phyloP scores from a whole-genome alignment of 2,329 filamentous ascomycete species.

The Colletotrichum lindemuthianum region DNA sequence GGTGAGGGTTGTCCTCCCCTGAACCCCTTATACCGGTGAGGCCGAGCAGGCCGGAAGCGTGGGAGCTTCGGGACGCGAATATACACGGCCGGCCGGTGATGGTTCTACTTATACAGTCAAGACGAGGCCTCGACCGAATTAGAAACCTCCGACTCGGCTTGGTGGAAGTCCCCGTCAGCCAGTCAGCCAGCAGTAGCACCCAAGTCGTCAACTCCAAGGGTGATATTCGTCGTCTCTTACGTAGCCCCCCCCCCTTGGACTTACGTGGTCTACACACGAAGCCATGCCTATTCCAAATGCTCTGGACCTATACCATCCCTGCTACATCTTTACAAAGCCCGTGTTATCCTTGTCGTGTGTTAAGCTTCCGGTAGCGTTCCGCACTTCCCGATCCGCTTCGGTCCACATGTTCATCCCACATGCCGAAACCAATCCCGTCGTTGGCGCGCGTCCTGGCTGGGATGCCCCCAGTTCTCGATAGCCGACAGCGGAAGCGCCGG shows the following conservation, averaged over 20 bases:
- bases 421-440: slow-evolving; percentile 14
- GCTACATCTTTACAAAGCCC: neutral
- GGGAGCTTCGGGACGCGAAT: slow-evolving; percentile 3
- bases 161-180: too few relatives aligned
- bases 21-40: slow-evolving; percentile 4
- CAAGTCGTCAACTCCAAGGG: too few relatives aligned
- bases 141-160: slow-evolving; percentile 12
- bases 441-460: neutral
- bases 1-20: neutral
- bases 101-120: neutral
- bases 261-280: slow-evolving; percentile 10
- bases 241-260: slow-evolving; percentile 18
- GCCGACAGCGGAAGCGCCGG: neutral
- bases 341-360: neutral
- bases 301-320: slow-evolving; percentile 4
- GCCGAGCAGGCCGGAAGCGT: slow-evolving; percentile 6
- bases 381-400: slow-evolving; percentile 3
- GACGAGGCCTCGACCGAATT: neutral
- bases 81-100: slow-evolving; percentile 3
- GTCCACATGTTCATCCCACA: slow-evolving; percentile 20
- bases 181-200: too few relatives aligned
- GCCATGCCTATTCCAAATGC: neutral
- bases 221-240: slow-evolving; percentile 6
- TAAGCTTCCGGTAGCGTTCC: slow-evolving; percentile 7
- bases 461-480: neutral